Evolutionary conservation across 495 filamentous ascomycete species (phyloP), one percentile per base, ranked within the genome.

Genomic region (Aspergillus saccharolyticus): DNA sequence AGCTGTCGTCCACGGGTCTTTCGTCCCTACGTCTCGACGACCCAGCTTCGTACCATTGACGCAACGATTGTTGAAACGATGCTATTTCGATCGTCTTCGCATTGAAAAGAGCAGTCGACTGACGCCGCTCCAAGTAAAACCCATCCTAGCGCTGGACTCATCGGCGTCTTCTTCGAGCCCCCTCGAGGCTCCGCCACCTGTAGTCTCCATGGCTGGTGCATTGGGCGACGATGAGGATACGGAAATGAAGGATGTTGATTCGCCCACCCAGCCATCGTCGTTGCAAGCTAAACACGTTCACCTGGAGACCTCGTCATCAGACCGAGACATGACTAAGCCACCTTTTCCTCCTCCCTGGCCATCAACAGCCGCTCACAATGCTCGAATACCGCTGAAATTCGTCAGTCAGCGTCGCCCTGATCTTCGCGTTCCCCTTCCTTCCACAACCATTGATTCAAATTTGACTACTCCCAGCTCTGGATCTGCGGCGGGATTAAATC

Each of bases 1-100:
- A 30, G 66, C 66, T 24, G 53, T 65, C 50, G 75, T 76, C 51
- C 59, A 58, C 6, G 64, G 62, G 20, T 53, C 53, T 2, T 50
- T 62, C 21, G 19, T 55, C 4, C 53, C 62, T 7, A 56, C 64
- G 4, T 56, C 49, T 18, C 61, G 51, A 52, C 64, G 61, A 44
- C 60, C 59, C 44, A 63, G 44, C 43, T 74, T 69, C 62, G 60
- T 73, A 17, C 73, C 78, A 9, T 59, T 77, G 39, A 73, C 69
- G 0, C 69, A 76, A 45, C 74, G 76, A 7, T 64, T 81, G 7
- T 54, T 81, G 20, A 68, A 75, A 24, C 73, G 77, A 25, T 79
- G 74, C 58, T 71, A 70, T 62, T 62, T 64, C 48, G 77, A 80
- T 57, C 72, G 78, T 42, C 33, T 68, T 25, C 66, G 64, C 42